Evolutionary conservation across 352 stramenopile species (phyloP), one percentile per base, ranked within the genome.

Genomic region (Blastocystis sp.): DNA sequence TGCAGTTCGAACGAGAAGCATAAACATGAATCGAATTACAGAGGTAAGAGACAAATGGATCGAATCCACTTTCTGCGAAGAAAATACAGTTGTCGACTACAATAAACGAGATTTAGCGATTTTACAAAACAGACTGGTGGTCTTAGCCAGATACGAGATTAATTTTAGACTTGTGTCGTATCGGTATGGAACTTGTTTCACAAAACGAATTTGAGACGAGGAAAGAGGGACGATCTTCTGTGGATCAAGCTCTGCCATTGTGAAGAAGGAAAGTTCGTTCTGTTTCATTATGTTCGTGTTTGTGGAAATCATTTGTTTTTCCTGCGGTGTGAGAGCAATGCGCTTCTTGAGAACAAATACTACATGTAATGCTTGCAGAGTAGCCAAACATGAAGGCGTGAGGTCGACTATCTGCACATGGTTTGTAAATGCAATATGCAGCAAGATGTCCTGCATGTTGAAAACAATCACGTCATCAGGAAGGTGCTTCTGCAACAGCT

Each of bases 341-440:
- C 65, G 63, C 41, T 63, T 62, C 70, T 81, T 81, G 13, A 81
- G 63, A 20, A 41, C 70, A 81, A 81, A 81, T 13, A 63, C 70
- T 81, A 81, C 26, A 11, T 43, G 3, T 62, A 16, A 34, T 39
- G 5, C 16, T 2, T 30, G 11, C 18, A 26, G 3, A 53, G 30
- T 9, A 16, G 55, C 6, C 18, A 16, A 9, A 81, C 70, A 8
- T 26, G 50, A 20, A 4, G 70, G 45, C 20, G 70, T 66, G 18
- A 64, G n/a, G 43, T 81, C 70, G 13, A 81, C n/a, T 53, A 81
- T 45, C 26, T 41, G n/a, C 8, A 81, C 50, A 8, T 62, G 16
- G 3, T 81, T 13, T n/a, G 53, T 16, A 30, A 45, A 34, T n/a
- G 70, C 70, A 34, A 81, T 24, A 3, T 24, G 20, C 7, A 81